Conservation (phyloP, 2,329 filamentous ascomycete species). For the Pleomassaria siparia region DNA sequence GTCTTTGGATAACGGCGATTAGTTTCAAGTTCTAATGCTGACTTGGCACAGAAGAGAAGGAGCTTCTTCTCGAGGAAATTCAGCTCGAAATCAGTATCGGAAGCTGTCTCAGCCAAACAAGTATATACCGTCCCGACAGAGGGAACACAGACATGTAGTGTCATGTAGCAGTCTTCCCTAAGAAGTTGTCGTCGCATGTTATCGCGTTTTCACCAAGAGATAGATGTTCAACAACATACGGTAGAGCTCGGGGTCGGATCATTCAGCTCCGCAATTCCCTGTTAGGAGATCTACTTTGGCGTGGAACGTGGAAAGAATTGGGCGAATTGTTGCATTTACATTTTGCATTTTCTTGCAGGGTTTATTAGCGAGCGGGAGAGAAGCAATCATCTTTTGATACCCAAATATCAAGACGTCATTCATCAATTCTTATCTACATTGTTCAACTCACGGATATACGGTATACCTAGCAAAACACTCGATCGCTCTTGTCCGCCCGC, state of each 20-base stretch:
- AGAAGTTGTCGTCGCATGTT: not conserved
- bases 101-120: not conserved
- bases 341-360: not conserved
- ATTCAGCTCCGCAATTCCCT: not conserved
- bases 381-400: not conserved
- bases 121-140: slow-evolving; percentile 4
- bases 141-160: slow-evolving; percentile 12
- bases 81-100: not conserved
- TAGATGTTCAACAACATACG: not conserved
- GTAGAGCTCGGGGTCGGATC: not conserved
- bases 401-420: not conserved
- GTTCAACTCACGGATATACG: not conserved
- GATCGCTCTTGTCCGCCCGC: not conserved
- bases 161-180: slow-evolving; percentile 9
- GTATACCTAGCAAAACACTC: not conserved
- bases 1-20: too few relatives aligned
- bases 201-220: not conserved
- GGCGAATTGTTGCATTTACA: not conserved
- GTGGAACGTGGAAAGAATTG: not conserved
- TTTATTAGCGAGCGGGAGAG: not conserved
- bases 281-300: too few relatives aligned
- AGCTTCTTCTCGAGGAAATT: slow-evolving; percentile 21
- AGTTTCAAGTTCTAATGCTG: slow-evolving; percentile 1
- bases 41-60: slow-evolving; percentile 23
- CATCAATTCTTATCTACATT: not conserved